Evolutionary conservation across 2,329 filamentous ascomycete species (phyloP).

Genomic region (Claviceps purpurea): DNA sequence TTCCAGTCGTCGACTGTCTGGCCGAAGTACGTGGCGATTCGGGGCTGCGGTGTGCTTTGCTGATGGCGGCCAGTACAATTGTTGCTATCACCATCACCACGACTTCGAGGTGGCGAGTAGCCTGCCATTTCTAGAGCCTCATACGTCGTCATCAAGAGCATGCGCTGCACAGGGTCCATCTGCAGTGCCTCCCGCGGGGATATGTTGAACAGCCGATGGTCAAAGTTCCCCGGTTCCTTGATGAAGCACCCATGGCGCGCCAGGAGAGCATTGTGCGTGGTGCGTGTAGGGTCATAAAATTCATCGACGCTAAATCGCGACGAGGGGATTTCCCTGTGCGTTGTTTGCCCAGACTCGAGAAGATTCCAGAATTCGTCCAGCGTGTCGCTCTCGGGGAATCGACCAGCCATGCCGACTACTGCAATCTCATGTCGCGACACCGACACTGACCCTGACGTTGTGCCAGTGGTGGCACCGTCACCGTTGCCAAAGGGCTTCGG

Average conservation of each 20-base stretch:
- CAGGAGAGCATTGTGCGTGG: not conserved
- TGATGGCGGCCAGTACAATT: not conserved
- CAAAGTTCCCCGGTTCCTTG: slow-evolving; percentile 59
- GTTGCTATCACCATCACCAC: not conserved
- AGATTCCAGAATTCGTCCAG: not conserved
- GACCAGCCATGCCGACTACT: not conserved
- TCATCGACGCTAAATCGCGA: not conserved
- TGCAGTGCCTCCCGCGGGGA: slow-evolving; percentile 64
- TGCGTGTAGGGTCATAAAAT: not conserved
- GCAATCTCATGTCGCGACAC: not conserved
- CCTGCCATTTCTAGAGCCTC: slow-evolving; percentile 62
- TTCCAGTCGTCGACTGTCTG: slow-evolving; percentile 66
- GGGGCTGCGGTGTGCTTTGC: slow-evolving; percentile 6
- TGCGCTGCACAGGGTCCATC: slow-evolving; percentile 62
- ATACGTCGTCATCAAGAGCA: slow-evolving; percentile 62
- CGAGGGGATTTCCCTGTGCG: not conserved
- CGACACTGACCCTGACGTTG: not conserved
- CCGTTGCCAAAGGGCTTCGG: not conserved
- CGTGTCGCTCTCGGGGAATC: not conserved
- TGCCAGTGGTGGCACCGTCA: not conserved
- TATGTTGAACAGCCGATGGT: slow-evolving; percentile 73
- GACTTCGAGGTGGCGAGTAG: not conserved
- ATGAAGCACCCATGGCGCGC: slow-evolving; percentile 46
- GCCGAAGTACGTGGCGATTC: slow-evolving; percentile 62
- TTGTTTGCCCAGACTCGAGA: not conserved